Conservation (phyloP, 306 rosid species). For the Acacia confusa region DNA sequence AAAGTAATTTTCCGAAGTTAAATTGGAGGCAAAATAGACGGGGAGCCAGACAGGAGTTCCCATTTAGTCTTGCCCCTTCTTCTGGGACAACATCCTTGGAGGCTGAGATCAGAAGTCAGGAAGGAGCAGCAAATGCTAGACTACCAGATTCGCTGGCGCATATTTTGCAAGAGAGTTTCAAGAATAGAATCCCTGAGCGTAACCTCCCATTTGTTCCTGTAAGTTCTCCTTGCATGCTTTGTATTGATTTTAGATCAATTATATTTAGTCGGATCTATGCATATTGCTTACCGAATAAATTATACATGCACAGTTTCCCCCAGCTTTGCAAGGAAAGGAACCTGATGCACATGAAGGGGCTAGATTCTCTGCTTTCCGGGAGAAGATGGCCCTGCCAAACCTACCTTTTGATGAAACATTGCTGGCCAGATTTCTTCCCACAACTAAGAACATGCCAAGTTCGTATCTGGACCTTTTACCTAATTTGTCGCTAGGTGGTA, state of each 20-base stretch:
- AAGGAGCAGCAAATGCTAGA: slow-evolving; percentile 46
- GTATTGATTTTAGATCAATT: slow-evolving; percentile 20
- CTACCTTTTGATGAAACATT: slow-evolving; percentile 84
- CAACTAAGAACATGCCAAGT: slow-evolving; percentile 54
- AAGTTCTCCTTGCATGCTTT: slow-evolving; percentile 25
- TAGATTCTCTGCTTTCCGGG: slow-evolving; percentile 68
- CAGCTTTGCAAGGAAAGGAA: slow-evolving; percentile 48
- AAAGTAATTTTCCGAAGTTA: slow-evolving; percentile 59
- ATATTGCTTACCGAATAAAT: slow-evolving; percentile 21
- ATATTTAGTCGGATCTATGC: slow-evolving; percentile 12
- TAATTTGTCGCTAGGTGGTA: slow-evolving; percentile 72
- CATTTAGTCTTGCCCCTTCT: slow-evolving; percentile 81
- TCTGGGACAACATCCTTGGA: slow-evolving; percentile 58
- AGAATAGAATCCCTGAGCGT: slow-evolving; percentile 56
- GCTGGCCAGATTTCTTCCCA: slow-evolving; percentile 72
- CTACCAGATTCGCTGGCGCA: slow-evolving; percentile 52
- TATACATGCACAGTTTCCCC: slow-evolving; percentile 47
- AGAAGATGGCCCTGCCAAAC: slow-evolving; percentile 69
- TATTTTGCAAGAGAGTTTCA: slow-evolving; percentile 54
- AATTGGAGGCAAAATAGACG: slow-evolving; percentile 60
- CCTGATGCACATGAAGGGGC: slow-evolving; percentile 49
- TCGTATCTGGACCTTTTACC: slow-evolving; percentile 77
- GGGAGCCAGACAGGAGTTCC: slow-evolving; percentile 86
- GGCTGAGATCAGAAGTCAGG: slow-evolving; percentile 58
- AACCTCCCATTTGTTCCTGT: slow-evolving; percentile 66